Percentiles rank a stretch among this genome's conserved stretches.
phyloP scores from a whole-genome alignment of 352 stramenopile species.

The Phytophthora pinifolia region DNA sequence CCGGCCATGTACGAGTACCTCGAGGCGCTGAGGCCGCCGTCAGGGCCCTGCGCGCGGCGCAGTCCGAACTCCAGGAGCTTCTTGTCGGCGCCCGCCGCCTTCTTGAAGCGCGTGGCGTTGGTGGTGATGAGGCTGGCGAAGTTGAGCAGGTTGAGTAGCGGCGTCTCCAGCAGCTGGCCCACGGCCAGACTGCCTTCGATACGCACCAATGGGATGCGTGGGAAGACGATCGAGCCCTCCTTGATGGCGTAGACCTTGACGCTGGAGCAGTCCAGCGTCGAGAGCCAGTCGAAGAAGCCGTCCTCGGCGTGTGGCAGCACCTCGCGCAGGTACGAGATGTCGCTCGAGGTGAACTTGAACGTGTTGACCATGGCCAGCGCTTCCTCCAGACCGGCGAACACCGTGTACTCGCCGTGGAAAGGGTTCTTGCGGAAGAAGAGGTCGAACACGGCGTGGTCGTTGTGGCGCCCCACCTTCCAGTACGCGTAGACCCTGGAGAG shows the following conservation, averaged over 20 bases:
- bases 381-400: conserved; percentile 94
- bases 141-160: conserved; percentile 98
- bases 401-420: conserved; percentile 97
- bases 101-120: conserved; percentile 97
- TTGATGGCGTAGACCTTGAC: conserved; percentile 95
- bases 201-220: conserved; percentile 93
- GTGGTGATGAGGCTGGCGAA: conserved; percentile 97
- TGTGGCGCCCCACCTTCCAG: conserved; percentile 95
- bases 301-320: conserved; percentile 90
- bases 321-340: conserved; percentile 94
- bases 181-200: conserved; percentile 94
- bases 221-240: conserved; percentile 97
- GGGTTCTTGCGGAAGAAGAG: conserved; percentile 99
- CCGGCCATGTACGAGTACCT: conserved; percentile 98
- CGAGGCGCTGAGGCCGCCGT: conserved; percentile 96
- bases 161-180: conserved; percentile 98
- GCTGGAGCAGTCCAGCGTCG: conserved; percentile 90
- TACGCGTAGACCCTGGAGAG: conserved; percentile 98
- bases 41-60: conserved; percentile 93
- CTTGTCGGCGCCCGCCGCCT: conserved; percentile 88
- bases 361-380: conserved; percentile 91
- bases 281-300: conserved; percentile 96
- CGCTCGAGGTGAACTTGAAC: conserved; percentile 92
- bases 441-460: conserved; percentile 94
- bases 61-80: conserved; percentile 94